Evolutionary conservation across 257 asterid genomes (phyloP).

Genomic region (Nicotiana tabacum): DNA sequence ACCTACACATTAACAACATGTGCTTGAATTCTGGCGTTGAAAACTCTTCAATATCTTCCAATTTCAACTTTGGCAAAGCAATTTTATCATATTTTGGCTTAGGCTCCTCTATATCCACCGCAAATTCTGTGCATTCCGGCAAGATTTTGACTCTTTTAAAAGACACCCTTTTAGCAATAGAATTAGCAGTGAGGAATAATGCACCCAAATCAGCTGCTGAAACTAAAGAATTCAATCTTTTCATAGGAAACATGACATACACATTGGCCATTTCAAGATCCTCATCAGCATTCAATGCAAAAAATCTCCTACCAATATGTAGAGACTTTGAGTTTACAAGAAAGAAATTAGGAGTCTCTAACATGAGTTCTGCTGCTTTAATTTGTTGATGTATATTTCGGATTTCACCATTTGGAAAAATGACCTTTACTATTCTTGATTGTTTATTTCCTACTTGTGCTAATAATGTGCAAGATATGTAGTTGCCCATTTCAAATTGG

Average conservation of each 20-base stretch:
- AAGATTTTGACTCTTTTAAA: slow-evolving; percentile 14
- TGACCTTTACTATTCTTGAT: slow-evolving; percentile 32
- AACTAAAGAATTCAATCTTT: slow-evolving; percentile 12
- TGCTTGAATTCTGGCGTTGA: slow-evolving; percentile 14
- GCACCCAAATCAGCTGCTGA: slow-evolving; percentile 18
- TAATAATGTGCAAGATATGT: slow-evolving; percentile 9
- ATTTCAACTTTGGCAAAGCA: slow-evolving; percentile 13
- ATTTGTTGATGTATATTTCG: slow-evolving; percentile 30
- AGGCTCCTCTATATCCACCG: neutral
- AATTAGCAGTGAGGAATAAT: slow-evolving; percentile 3
- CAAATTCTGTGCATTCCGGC: slow-evolving; percentile 14
- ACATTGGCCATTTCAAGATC: slow-evolving; percentile 20
- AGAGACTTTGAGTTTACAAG: slow-evolving; percentile 9
- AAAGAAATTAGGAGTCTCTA: slow-evolving; percentile 21
- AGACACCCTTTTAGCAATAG: slow-evolving; percentile 1
- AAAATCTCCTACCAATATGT: slow-evolving; percentile 14
- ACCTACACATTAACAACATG: slow-evolving; percentile 14
- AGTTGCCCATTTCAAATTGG: slow-evolving; percentile 4
- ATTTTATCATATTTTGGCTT: neutral
- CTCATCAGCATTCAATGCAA: slow-evolving; percentile 17
- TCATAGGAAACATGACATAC: slow-evolving; percentile 23
- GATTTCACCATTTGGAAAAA: slow-evolving; percentile 54
- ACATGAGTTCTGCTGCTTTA: slow-evolving; percentile 57
- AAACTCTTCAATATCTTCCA: slow-evolving; percentile 18
- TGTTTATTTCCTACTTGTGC: neutral